Conservation (phyloP, 2,329 filamentous ascomycete genomes). For the Beauveria australis region DNA sequence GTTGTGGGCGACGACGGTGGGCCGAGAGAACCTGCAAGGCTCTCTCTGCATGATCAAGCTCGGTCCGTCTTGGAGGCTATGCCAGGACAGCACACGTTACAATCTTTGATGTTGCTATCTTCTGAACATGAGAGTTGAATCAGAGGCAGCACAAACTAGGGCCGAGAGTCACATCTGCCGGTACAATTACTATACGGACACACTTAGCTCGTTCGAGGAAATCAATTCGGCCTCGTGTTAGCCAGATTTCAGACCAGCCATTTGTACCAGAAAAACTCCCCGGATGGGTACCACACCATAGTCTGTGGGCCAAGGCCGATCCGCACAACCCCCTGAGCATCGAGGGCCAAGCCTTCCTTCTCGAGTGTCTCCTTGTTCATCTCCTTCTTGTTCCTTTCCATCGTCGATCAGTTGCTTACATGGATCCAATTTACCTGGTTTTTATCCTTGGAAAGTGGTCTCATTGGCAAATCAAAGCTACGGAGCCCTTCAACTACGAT, state of each 20-base stretch:
- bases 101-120: not conserved
- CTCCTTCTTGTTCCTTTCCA: not conserved
- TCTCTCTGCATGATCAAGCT: not conserved
- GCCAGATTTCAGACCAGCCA: not conserved
- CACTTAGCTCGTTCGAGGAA: not conserved
- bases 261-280: not conserved
- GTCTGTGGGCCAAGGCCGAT: not conserved
- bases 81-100: not conserved
- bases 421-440: not conserved
- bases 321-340: not conserved
- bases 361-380: no score
- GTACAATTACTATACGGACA: not conserved
- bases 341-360: not conserved
- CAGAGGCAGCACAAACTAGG: no score
- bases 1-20: not conserved
- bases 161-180: not conserved
- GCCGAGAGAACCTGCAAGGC: not conserved
- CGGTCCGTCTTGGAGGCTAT: not conserved
- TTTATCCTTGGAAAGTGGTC: not conserved
- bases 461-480: not conserved
- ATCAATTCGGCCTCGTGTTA: not conserved
- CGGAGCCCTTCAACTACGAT: not conserved
- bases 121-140: no score
- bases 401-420: not conserved
- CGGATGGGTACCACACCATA: not conserved